Conservation (phyloP, 2,329 filamentous ascomycete species). For the Aspergillus brasiliensis region DNA sequence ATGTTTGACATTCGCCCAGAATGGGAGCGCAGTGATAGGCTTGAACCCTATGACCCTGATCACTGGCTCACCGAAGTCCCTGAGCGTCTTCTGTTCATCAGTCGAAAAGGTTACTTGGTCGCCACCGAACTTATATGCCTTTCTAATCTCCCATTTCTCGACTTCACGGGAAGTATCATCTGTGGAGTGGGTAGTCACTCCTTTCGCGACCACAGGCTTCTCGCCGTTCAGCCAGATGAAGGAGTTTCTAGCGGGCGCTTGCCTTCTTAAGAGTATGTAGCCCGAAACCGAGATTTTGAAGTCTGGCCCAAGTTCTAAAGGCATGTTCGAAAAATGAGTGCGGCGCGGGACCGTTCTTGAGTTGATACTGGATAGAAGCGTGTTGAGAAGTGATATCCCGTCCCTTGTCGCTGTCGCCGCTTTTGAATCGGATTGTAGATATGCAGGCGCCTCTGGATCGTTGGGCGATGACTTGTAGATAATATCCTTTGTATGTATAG, state of each 20-base stretch:
- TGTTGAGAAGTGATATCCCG: constrained; percentile 76
- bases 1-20: constrained; percentile 84
- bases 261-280: constrained; percentile 83
- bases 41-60: constrained; percentile 96
- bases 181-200: constrained; percentile 72
- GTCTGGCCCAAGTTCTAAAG: constrained; percentile 81
- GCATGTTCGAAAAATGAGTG: constrained; percentile 81
- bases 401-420: constrained; percentile 69
- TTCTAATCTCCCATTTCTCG: constrained; percentile 79
- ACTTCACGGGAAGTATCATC: constrained; percentile 76
- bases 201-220: constrained; percentile 74
- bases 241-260: constrained; percentile 76
- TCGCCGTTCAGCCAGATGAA: constrained; percentile 91
- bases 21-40: constrained; percentile 68
- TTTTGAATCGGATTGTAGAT: constrained; percentile 51
- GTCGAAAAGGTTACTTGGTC: constrained; percentile 83
- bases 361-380: constrained; percentile 82
- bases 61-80: constrained; percentile 76
- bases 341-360: constrained; percentile 86
- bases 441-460: constrained; percentile 67
- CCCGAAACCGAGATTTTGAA: constrained; percentile 90
- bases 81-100: constrained; percentile 78
- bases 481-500: constrained; percentile 66
- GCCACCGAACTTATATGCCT: constrained; percentile 94
- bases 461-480: constrained; percentile 75